Percentiles rank a stretch among this genome's conserved stretches.
phyloP scores from a whole-genome alignment of 495 filamentous ascomycete species.

The Penicillium cinerascens region DNA sequence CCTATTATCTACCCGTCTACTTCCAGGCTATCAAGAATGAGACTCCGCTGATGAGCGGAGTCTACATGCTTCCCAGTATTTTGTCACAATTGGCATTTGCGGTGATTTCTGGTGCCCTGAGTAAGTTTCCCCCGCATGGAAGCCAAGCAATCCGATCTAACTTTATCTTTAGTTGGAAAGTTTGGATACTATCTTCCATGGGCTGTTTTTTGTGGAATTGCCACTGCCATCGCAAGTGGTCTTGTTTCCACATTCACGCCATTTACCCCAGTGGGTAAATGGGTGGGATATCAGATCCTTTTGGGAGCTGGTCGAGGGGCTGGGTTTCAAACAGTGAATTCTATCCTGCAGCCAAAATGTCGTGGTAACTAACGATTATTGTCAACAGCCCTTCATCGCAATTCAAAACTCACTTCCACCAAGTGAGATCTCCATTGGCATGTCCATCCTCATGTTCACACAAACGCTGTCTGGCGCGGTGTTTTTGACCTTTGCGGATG shows the following conservation, averaged over 20 bases:
- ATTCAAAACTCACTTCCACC: slow-evolving; percentile 49
- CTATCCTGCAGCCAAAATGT: background rate
- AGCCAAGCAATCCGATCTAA: background rate
- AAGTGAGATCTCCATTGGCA: slow-evolving; percentile 46
- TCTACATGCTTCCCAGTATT: slow-evolving; percentile 42
- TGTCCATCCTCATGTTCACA: slow-evolving; percentile 48
- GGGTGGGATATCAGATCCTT: slow-evolving; percentile 57
- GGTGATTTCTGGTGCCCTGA: slow-evolving; percentile 40
- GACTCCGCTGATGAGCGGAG: slow-evolving; percentile 33
- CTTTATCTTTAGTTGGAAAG: slow-evolving; percentile 23
- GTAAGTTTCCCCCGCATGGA: slow-evolving; percentile 17
- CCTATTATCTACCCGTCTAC: slow-evolving; percentile 40
- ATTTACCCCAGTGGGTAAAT: slow-evolving; percentile 39
- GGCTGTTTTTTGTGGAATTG: slow-evolving; percentile 24
- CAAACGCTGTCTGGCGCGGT: slow-evolving; percentile 50
- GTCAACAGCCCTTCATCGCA: slow-evolving; percentile 43
- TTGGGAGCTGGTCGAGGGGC: slow-evolving; percentile 49
- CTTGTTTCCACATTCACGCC: slow-evolving; percentile 48
- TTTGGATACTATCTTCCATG: slow-evolving; percentile 52
- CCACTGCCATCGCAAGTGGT: slow-evolving; percentile 42
- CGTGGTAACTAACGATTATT: slow-evolving; percentile 1
- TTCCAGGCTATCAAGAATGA: slow-evolving; percentile 35
- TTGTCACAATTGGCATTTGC: slow-evolving; percentile 47
- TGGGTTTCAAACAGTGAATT: slow-evolving; percentile 41
- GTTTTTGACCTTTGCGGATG: slow-evolving; percentile 42